Evolutionary conservation across 2,329 filamentous ascomycete genomes (phyloP), one percentile per base, ranked within the genome.

Genomic region (Xylaria sp.): DNA sequence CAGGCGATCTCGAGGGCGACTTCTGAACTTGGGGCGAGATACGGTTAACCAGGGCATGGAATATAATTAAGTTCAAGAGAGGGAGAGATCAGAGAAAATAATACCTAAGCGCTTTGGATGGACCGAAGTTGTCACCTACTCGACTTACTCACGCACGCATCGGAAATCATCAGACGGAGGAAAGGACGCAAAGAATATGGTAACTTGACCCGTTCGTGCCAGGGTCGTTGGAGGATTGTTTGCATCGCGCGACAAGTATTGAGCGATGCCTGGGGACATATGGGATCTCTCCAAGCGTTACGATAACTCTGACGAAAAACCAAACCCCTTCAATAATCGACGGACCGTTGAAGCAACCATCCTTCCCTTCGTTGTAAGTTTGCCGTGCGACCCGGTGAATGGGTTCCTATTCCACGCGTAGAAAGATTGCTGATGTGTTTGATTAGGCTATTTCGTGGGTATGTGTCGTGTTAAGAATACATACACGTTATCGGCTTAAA

Each of bases 401-500:
- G 9, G 7, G 1, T 17, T 17, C 22, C n/a, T n/a, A n/a, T n/a
- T n/a, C n/a, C n/a, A n/a, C n/a, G n/a, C 22, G 20, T 33, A 0
- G 6, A 9, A 13, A 49, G 29, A 29, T 49, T 17, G 17, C 39
- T 56, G 17, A 55, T 10, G 15, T 31, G 45, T 29, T 25, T 36
- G 15, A 15, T 59, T 20, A 77, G 76, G 29, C 72, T 11, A 50
- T 77, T 13, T 76, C 75, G 9, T 74, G 70, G 65, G 58, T 72
- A 25, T 77, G 75, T 53, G 75, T 77, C 5, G 36, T 38, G 29
- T 55, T 77, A 38, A 70, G 76, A 53, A 39, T 78, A 62, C 75
- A 73, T 39, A 73, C 75, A 6, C 74, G 78, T 15, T 68, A 73
- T 27, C 68, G 73, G 33, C 64, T 78, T 33, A 69, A 66, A 31